These are phyloP conservation scores for Pythium scleroteichum DNA, from an alignment of 352 stramenopile genomes.

Conservation along the genomic window DNA sequence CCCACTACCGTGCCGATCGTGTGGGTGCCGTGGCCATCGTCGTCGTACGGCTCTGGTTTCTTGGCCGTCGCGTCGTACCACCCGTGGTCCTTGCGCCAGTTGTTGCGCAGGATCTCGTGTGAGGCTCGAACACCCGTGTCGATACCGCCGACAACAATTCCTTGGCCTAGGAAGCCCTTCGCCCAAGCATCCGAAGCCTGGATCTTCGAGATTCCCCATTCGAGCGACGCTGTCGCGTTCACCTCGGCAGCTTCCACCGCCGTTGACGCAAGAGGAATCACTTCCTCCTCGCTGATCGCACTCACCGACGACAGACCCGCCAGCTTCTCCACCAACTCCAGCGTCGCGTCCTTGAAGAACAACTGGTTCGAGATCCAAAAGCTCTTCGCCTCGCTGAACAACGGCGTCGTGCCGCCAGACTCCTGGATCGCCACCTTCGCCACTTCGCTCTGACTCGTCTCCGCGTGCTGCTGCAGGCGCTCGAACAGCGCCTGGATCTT, in stretches of 20 bases:
- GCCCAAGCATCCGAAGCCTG: conserved; percentile 23
- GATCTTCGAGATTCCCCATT: conserved; percentile 27
- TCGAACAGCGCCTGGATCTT: conserved; percentile 1
- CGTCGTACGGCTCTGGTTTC: background rate
- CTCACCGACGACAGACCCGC: background rate
- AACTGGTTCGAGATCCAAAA: conserved; percentile 35
- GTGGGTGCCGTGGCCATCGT: background rate
- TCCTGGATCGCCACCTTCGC: conserved; percentile 4
- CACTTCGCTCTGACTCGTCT: background rate
- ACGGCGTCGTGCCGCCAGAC: background rate
- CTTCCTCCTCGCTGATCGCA: background rate
- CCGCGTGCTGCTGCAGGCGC: conserved; percentile 7
- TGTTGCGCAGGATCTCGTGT: background rate
- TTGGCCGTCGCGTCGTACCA: background rate
- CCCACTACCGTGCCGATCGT: conserved; percentile 7
- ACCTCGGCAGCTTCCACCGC: background rate
- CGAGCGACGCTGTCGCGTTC: background rate
- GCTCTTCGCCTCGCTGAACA: conserved; percentile 11
- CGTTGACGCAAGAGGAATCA: background rate
- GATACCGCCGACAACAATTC: conserved; percentile 20
- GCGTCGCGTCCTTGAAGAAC: conserved; percentile 25
- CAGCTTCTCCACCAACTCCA: conserved; percentile 20
- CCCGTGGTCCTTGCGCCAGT: background rate
- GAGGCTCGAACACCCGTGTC: background rate
- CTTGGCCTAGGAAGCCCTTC: conserved; percentile 18